Percentiles rank a stretch among this genome's conserved stretches.
phyloP scores from a whole-genome alignment of 2,329 filamentous ascomycete genomes.

The Colletotrichum lentis region DNA sequence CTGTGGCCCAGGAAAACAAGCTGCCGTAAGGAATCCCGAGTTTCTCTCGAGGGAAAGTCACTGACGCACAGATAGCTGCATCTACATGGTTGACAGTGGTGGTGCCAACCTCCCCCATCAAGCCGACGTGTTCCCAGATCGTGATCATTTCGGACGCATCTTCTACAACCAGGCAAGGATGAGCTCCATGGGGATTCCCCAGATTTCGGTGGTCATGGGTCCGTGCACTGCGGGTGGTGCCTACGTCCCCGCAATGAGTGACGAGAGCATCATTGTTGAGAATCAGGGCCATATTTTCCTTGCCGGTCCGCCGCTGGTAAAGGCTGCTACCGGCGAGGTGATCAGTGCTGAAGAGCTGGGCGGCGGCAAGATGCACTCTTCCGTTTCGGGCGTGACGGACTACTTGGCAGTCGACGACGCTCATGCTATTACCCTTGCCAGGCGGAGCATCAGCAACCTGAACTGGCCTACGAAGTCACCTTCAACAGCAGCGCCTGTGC shows the following conservation, averaged over 20 bases:
- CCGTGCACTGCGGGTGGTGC: slow-evolving; percentile 95
- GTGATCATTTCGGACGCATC: slow-evolving; percentile 94
- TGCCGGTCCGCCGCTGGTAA: slow-evolving; percentile 91
- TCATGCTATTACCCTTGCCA: slow-evolving; percentile 85
- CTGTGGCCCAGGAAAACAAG: slow-evolving; percentile 87
- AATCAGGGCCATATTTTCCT: slow-evolving; percentile 98
- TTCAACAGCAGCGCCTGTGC: slow-evolving; percentile 48
- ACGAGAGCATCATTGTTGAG: slow-evolving; percentile 95
- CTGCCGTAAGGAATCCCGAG: slow-evolving; percentile 60
- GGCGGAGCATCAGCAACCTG: slow-evolving; percentile 85
- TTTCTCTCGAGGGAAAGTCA: neutral
- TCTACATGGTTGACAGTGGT: slow-evolving; percentile 96
- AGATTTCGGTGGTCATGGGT: slow-evolving; percentile 96
- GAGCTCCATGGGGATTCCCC: slow-evolving; percentile 87
- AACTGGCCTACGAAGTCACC: slow-evolving; percentile 75
- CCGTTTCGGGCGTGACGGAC: slow-evolving; percentile 91
- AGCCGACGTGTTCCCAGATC: slow-evolving; percentile 93
- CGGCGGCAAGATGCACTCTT: slow-evolving; percentile 87
- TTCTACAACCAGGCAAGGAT: slow-evolving; percentile 98
- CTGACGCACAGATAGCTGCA: slow-evolving; percentile 64
- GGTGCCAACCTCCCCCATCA: slow-evolving; percentile 95
- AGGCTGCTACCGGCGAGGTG: slow-evolving; percentile 92
- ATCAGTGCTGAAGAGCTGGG: slow-evolving; percentile 91
- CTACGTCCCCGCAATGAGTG: slow-evolving; percentile 96
- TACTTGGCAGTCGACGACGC: slow-evolving; percentile 95